phyloP scores from a whole-genome alignment of 2,329 filamentous ascomycete genomes.

The Didymella segeticola region DNA sequence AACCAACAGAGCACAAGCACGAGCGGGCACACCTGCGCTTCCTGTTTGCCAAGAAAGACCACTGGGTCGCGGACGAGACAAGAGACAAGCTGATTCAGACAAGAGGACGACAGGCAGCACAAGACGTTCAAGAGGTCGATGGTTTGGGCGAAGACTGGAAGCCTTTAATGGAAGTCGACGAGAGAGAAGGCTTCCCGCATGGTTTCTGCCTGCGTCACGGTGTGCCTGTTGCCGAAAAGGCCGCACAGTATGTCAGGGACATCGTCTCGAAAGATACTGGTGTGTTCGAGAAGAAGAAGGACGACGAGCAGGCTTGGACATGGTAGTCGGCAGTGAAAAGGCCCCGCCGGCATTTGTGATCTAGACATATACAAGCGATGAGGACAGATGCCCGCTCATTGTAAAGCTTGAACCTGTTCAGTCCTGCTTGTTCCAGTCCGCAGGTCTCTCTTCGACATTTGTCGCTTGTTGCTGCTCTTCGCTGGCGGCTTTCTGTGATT shows the following conservation, averaged over 20 bases:
- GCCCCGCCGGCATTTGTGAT: neutral
- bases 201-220: constrained; percentile 63
- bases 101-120: constrained; percentile 39
- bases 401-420: neutral
- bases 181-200: constrained; percentile 62
- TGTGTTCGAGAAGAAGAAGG: constrained; percentile 12
- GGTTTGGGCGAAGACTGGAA: constrained; percentile 44
- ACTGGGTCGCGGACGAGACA: constrained; percentile 67
- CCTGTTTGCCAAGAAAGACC: constrained; percentile 65
- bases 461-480: constrained; percentile 2
- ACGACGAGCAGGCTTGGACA: constrained; percentile 16
- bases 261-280: constrained; percentile 43
- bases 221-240: constrained; percentile 59
- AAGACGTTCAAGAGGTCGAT: constrained; percentile 14
- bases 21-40: constrained; percentile 60
- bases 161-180: constrained; percentile 63
- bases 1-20: constrained; percentile 33
- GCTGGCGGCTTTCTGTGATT: constrained; percentile 7
- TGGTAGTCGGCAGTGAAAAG: neutral
- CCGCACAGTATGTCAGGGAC: constrained; percentile 56
- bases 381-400: neutral
- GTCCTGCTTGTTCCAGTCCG: constrained; percentile 4
- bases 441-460: neutral
- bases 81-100: constrained; percentile 61
- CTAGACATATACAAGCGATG: neutral